Conservation (phyloP, 257 asterid species). For the Ballota nigra region DNA sequence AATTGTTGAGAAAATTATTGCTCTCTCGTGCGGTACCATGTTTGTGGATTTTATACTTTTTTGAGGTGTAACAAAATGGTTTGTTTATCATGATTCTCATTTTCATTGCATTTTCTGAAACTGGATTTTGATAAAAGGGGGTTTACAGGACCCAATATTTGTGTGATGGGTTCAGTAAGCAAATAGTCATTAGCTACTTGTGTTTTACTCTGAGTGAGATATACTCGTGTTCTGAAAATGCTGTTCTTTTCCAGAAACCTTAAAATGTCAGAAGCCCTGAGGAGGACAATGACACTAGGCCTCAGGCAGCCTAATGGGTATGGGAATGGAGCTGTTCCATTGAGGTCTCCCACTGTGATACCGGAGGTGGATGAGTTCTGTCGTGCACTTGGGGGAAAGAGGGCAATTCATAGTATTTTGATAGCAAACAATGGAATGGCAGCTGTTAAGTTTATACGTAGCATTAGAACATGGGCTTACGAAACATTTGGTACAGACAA, state of each 20-base stretch:
- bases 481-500: constrained; percentile 96
- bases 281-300: constrained; percentile 46
- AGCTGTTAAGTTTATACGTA: constrained; percentile 95
- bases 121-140: neutral
- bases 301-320: constrained; percentile 45
- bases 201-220: constrained; percentile 9
- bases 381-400: constrained; percentile 73
- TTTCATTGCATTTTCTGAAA: constrained; percentile 12
- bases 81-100: neutral
- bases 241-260: constrained; percentile 39
- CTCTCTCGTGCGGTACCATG: neutral
- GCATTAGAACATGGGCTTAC: constrained; percentile 96
- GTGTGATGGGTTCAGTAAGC: constrained; percentile 1
- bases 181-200: neutral
- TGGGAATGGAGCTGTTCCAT: constrained; percentile 52
- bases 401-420: constrained; percentile 85
- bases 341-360: constrained; percentile 53
- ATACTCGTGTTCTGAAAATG: neutral
- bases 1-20: constrained; percentile 15
- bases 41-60: constrained; percentile 6
- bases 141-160: neutral
- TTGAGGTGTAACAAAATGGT: neutral
- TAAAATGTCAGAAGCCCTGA: constrained; percentile 92
- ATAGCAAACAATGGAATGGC: constrained; percentile 99
- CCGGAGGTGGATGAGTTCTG: constrained; percentile 83